Evolutionary conservation across 2,329 filamentous ascomycete species (phyloP), one percentile per base, ranked within the genome.

Genomic region (Arachnomyces sp.): DNA sequence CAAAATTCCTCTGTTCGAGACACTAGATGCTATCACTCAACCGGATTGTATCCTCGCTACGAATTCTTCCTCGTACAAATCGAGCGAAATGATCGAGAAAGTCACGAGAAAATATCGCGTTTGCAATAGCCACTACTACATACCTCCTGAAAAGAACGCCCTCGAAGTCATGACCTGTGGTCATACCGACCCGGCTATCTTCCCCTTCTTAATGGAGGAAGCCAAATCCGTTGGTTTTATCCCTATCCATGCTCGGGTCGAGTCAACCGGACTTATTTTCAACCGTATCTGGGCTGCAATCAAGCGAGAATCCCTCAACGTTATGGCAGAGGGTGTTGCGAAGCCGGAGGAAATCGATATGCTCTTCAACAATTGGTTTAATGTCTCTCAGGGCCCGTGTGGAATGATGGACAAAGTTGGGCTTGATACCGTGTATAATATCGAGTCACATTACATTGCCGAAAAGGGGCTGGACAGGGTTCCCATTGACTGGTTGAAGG

Each of bases 241-340:
- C 1, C 64, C 64, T 3, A 62, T 63, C 39, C 55, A 60, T 35
- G 63, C 65, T 3, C 55, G 51, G 28, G 50, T 52, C 32, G 49
- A 54, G 17, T 65, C 61, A 1, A 65, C 55, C 4, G 64, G 64
- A 0, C 67, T 65, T 42, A 60, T 66, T 4, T 63, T 63, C 38
- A 67, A 66, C 38, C 52, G 63, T 59, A 59, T 67, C 32, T 67
- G 64, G 64, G 62, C 62, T 2, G 62, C 62, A 13, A 62, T 67
- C 33, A 67, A 67, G 44, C 53, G 63, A n/a, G 64, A 67, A 52
- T 52, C 57, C 4, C 54, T 67, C 7, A 47, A 56, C 11, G 47
- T 58, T 3, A 44, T 63, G 7, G 45, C 54, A 1, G 61, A 67
- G 36, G 62, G 59, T 1, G 57, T 66, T 5, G 54, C 51, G 15